Evolutionary conservation across 179 eudicot genomes (phyloP), one percentile per base, ranked within the genome.

Genomic region (Patellifolia procumbens): DNA sequence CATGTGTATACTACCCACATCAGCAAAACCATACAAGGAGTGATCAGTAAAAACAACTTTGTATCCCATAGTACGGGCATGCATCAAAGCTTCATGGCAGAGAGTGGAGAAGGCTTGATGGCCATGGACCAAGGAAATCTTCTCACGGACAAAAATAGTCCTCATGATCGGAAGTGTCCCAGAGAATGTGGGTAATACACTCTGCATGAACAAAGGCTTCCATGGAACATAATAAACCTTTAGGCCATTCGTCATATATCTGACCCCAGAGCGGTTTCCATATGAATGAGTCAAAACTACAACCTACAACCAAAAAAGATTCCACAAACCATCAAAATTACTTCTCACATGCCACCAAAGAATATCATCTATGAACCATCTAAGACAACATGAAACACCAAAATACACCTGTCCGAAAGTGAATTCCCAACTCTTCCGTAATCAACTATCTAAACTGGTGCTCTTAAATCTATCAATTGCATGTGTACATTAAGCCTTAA

Each of bases 61-160:
- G 76, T 91, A 91, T 35, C 97, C 98, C 98, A 94, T 94, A 9
- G 94, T 93, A 70, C 97, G 98, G 65, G 97, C 97, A 37, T 94
- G 97, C 98, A 94, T 94, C 55, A 94, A 75, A 83, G 97, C 97
- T 87, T 94, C 98, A 77, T 94, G 97, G 73, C 98, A 94, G 12
- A 94, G 88, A 80, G 98, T 94, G 74, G 97, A 94, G 80, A 94
- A 94, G 79, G 98, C 97, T 88, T 94, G 98, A 79, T 94, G 98
- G 56, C 98, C 98, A 80, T 94, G 98, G 72, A 94, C 97, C 82
- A 94, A 76, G 0, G 98, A 85, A 78, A 94, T 92, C 70, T 78
- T 90, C 81, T 92, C 97, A 52, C 97, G 89, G 56, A 92, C 86
- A 56, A 94, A 85, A 69, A 94, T 92, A 13, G 92, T 92, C 76